Evolutionary conservation across 495 filamentous ascomycete species (phyloP).

Genomic region (Aspergillus funiculosus): DNA sequence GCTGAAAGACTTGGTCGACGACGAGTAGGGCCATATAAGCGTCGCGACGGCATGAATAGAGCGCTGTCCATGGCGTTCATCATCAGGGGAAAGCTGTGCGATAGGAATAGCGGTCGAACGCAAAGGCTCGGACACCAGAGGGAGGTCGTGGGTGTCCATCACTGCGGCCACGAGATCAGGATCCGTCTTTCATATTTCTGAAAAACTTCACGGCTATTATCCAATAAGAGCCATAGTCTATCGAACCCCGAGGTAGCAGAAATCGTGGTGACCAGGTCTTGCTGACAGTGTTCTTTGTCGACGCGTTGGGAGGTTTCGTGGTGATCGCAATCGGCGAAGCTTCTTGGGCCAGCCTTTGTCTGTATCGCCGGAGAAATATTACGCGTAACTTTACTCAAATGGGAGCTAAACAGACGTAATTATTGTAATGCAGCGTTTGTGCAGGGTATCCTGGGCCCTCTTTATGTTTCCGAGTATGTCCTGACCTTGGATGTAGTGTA

Average conservation of each 20-base stretch:
- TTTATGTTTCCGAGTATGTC: no score
- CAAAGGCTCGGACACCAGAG: slow-evolving; percentile 22
- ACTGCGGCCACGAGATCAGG: slow-evolving; percentile 17
- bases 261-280: not conserved
- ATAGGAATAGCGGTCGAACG: slow-evolving; percentile 51
- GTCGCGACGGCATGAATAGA: slow-evolving; percentile 66
- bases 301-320: slow-evolving; percentile 7
- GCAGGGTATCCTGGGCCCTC: no score
- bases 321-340: not conserved
- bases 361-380: slow-evolving; percentile 24
- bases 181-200: slow-evolving; percentile 17
- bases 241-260: no score
- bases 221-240: not conserved
- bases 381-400: slow-evolving; percentile 2
- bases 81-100: slow-evolving; percentile 57
- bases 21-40: slow-evolving; percentile 88
- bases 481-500: not conserved
- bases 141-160: slow-evolving; percentile 31
- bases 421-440: not conserved
- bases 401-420: not conserved
- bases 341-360: not conserved
- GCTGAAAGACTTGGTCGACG: slow-evolving; percentile 61
- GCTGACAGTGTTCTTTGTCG: not conserved
- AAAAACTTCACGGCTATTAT: slow-evolving; percentile 1
- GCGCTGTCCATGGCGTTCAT: slow-evolving; percentile 25